Base-by-base conservation (phyloP, 495 filamentous ascomycete species). In the Aspergillus bertholletiae region DNA sequence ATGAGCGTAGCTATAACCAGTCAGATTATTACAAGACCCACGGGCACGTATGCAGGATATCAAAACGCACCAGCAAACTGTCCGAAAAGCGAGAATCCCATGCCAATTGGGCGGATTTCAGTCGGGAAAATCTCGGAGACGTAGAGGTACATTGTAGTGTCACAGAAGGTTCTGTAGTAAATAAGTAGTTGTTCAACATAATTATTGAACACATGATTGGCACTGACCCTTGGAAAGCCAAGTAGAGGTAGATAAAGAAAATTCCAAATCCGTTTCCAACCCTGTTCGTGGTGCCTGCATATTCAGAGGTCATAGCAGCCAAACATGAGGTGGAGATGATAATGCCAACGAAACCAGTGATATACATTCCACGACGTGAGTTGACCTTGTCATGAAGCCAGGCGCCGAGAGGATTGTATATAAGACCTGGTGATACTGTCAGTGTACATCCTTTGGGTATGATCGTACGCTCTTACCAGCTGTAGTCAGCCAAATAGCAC, bases 61-160 rank as follows among this genome's bases (percentile, higher is more conserved):
- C 0, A 4, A 21, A 44, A 55, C 61, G 48, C 23, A 67, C 65
- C 45, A 22, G 70, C 65, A 58, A 76, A 79, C 54, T 74, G 74
- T 13, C 70, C 71, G 24, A 70, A 68, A 15, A 78, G 56, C 5
- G 71, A 77, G 39, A 80, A 65, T 17, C 72, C 77, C 61, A 78
- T 73, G 9, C 79, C 77, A 51, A 75, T 70, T 0, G 70, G 59
- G 7, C 79, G 69, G 39, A 81, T 72, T 49, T 77, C 70, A 0
- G 72, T 81, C 0, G 79, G 79, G 65, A 75, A 80, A 18, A 82
- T 79, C 57, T 81, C 78, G 2, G 74, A 66, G 15, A 75, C 58
- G 46, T 80, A 81, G 17, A 81, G 62, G 43, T 77, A 82, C 66
- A 76, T 77, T 7, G 75, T 75, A 1, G 79, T 74, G 53, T 80